These are phyloP conservation scores for Calonectria fujianensis DNA, from an alignment of 2,329 filamentous ascomycete genomes.

Conservation along the genomic window DNA sequence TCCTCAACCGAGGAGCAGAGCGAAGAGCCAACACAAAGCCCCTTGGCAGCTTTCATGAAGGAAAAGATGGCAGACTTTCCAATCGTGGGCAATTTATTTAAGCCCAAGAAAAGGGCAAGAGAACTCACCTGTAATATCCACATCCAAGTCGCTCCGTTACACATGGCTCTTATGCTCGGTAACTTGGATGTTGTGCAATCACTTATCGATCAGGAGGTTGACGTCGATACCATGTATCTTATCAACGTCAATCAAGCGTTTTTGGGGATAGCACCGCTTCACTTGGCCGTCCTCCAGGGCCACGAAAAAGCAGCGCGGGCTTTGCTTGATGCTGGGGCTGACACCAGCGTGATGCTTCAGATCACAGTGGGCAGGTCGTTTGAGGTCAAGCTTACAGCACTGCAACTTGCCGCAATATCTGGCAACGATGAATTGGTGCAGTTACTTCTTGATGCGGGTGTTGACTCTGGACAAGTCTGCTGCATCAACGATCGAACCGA, in stretches of 20 bases:
- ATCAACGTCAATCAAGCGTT: not conserved
- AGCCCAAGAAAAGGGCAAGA: not conserved
- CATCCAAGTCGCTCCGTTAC: not conserved
- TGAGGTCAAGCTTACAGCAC: not conserved
- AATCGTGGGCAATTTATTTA: not conserved
- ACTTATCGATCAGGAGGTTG: not conserved
- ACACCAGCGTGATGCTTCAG: not conserved
- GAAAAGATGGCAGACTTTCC: not conserved
- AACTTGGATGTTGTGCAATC: not conserved
- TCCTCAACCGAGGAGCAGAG: not conserved
- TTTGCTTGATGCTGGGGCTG: not conserved
- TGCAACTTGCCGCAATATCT: not conserved
- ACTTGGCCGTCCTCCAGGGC: not conserved
- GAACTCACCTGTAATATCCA: not conserved
- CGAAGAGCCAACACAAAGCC: not conserved
- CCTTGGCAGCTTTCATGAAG: not conserved
- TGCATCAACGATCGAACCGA: not conserved
- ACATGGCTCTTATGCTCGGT: not conserved
- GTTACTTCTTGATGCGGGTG: not conserved
- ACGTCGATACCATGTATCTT: not conserved
- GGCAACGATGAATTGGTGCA: not conserved
- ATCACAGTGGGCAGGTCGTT: not conserved
- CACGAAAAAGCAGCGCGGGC: not conserved
- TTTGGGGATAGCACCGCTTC: not conserved
- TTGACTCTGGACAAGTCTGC: not conserved